Base-by-base conservation (phyloP, 2,329 filamentous ascomycete genomes). In the Alternaria novae-zelandiae region DNA sequence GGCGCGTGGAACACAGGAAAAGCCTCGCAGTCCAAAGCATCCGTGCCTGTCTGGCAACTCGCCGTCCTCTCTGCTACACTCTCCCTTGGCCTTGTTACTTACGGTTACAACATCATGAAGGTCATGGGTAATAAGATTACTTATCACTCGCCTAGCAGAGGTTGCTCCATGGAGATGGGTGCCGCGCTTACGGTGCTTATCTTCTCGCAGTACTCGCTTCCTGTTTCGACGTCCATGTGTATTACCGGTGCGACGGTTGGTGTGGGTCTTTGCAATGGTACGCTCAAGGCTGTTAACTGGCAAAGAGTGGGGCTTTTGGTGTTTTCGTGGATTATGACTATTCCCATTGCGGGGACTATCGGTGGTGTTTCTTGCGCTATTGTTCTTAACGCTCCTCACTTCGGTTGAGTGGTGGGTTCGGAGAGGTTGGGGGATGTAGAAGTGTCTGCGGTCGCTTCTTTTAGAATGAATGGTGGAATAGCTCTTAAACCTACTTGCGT, bases 41-140 rank as follows among this genome's bases (percentile, higher is more conserved):
- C 86, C 0, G 91, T 94, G 0, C 89, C 90, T 4, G 74, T 91
- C 49, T 95, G 92, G 92, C 91, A 93, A 80, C 86, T 94, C 58
- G 91, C 89, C 54, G 89, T 94, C 17, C 82, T 91, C 12, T 85
- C 88, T 25, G 78, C 83, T 2, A 87, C 84, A 43, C 89, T 93
- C 74, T 91, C 86, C 50, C 45, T 77, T 20, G 91, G 91, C 70
- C 84, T 93, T 61, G 84, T 89, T 74, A 93, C 90, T 13, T 93
- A 93, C 72, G 91, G 91, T 10, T 93, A 93, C 83, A 93, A 93
- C 83, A 93, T 93, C 82, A 93, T 93, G 90, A 92, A 91, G 83
- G 89, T 91, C 80, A 93, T 93, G 90, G 91, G 91, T 57, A 94
- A 53, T 30, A 53, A 53, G 49, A 53, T 53, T 28, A 53, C 49